Evolutionary conservation across 768 basidiomycete species (phyloP).

Genomic region (Serendipita sp.): DNA sequence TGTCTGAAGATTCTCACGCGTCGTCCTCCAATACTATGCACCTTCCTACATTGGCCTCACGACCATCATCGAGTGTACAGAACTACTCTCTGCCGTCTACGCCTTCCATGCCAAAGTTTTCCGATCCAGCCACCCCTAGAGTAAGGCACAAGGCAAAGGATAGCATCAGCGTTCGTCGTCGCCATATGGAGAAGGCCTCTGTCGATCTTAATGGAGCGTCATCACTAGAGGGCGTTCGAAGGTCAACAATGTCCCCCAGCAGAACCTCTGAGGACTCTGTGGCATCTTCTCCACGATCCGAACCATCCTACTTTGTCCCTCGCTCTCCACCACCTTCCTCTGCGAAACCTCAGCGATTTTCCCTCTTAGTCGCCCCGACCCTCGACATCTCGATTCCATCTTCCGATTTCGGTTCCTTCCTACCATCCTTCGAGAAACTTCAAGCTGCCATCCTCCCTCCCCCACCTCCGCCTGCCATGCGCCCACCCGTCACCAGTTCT

Average conservation of each 20-base stretch:
- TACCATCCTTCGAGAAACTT: neutral
- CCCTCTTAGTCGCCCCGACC: neutral
- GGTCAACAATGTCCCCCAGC: neutral
- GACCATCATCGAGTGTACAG: neutral
- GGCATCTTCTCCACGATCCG: neutral
- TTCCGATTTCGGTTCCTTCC: neutral
- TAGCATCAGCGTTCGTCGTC: neutral
- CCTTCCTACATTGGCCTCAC: neutral
- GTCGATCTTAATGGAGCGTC: neutral
- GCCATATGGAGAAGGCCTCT: neutral
- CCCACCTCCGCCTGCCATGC: neutral
- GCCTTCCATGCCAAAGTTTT: slow-evolving; percentile 1
- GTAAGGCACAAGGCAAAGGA: neutral
- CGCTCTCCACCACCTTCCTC: neutral
- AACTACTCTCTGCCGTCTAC: neutral
- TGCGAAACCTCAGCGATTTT: neutral
- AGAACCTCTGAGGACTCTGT: neutral
- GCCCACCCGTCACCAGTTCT: neutral
- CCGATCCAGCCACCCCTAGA: neutral
- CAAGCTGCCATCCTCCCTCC: neutral
- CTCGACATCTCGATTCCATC: slow-evolving; percentile 1
- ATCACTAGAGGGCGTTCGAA: neutral
- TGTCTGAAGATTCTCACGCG: neutral
- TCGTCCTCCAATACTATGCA: neutral
- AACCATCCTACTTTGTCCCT: neutral